These are phyloP conservation scores for Phylloporus arenicola DNA, from an alignment of 768 basidiomycete species.

Conservation along the genomic window DNA sequence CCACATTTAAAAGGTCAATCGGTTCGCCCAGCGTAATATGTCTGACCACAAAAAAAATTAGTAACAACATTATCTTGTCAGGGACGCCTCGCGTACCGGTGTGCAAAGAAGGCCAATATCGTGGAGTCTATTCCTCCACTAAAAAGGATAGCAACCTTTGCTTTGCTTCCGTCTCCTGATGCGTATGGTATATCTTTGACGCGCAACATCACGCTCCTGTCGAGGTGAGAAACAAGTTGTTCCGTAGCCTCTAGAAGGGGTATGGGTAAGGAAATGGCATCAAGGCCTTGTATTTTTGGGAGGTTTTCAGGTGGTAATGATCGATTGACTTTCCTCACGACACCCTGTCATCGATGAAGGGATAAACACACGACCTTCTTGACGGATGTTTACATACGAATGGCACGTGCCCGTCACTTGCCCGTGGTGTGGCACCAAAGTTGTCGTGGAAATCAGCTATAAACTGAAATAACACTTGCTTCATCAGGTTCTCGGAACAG, in stretches of 20 bases:
- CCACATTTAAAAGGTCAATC: conserved; percentile 89
- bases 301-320: conserved; percentile 41
- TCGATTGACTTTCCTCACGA: conserved; percentile 42
- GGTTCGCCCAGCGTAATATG: conserved; percentile 72
- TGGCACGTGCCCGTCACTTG: conserved; percentile 6
- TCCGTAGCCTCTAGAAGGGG: conserved; percentile 36
- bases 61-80: neutral
- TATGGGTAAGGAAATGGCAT: conserved; percentile 29
- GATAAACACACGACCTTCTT: neutral
- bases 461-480: conserved; percentile 13
- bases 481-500: neutral
- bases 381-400: conserved; percentile 20
- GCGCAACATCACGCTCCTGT: conserved; percentile 60
- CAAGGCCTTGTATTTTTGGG: conserved; percentile 25
- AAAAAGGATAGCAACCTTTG: conserved; percentile 81
- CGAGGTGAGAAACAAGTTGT: conserved; percentile 49
- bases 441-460: conserved; percentile 15
- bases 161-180: conserved; percentile 34
- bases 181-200: conserved; percentile 62
- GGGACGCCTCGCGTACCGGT: conserved; percentile 44
- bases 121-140: conserved; percentile 96
- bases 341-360: conserved; percentile 34
- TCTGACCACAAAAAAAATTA: conserved; percentile 34
- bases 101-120: conserved; percentile 72
- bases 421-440: conserved; percentile 21